Conservation (phyloP, 2,329 filamentous ascomycete species). For the Drechslera avenae region DNA sequence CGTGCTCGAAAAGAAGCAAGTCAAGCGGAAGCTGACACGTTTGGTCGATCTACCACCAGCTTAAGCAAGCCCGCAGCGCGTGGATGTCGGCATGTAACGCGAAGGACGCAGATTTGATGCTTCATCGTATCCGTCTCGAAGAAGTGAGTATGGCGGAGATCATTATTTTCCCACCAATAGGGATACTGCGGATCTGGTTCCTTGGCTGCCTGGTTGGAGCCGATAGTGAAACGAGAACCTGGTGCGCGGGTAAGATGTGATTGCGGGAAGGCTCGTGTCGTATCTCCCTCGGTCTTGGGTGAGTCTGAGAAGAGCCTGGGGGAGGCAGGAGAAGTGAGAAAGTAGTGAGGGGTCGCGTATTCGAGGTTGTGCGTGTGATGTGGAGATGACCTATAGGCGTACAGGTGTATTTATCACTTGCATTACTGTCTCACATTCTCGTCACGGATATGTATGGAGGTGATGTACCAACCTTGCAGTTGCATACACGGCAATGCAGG, state of each 20-base stretch:
- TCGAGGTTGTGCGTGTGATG: no score
- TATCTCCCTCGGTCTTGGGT: not conserved
- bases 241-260: constrained; percentile 1
- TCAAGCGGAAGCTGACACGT: constrained; percentile 12
- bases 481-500: not conserved
- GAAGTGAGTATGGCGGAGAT: not conserved
- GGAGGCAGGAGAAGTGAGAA: no score
- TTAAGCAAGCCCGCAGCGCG: not conserved
- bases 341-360: no score
- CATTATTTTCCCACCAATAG: constrained; percentile 15
- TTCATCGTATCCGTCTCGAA: not conserved
- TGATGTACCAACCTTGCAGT: not conserved
- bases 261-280: not conserved
- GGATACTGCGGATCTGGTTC: constrained; percentile 4
- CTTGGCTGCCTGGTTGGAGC: constrained; percentile 2
- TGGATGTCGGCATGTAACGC: no score
- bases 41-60: constrained; percentile 15
- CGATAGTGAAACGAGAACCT: constrained; percentile 10
- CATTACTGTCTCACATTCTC: no score
- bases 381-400: no score
- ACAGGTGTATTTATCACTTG: no score
- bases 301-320: not conserved
- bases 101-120: constrained; percentile 1
- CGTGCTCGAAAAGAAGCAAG: constrained; percentile 8
- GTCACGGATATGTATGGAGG: no score